Percentiles rank a stretch among this genome's conserved stretches.
These are phyloP conservation scores for Fraxinus cuspidata DNA, from an alignment of 257 asterid genomes.

Conservation along the genomic window DNA sequence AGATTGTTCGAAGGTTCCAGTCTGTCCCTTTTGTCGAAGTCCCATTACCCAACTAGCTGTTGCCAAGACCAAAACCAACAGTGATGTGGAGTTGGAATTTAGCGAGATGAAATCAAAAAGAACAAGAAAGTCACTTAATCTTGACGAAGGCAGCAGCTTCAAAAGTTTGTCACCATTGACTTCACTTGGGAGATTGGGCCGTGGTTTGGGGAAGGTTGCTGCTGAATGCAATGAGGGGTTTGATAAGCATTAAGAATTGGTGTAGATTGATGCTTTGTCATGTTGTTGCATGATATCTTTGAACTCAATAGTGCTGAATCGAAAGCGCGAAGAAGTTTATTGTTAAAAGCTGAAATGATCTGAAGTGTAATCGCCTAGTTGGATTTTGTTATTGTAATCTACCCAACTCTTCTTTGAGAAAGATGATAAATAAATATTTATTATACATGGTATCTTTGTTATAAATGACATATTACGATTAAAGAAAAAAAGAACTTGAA, in stretches of 20 bases:
- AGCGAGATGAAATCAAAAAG: conserved; percentile 49
- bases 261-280: neutral
- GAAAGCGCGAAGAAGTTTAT: conserved; percentile 22
- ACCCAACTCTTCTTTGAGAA: neutral
- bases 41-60: conserved; percentile 51
- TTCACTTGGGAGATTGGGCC: conserved; percentile 61
- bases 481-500: too few species aligned
- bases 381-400: neutral
- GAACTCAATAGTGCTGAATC: conserved; percentile 7
- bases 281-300: neutral
- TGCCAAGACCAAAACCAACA: conserved; percentile 45
- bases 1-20: conserved; percentile 42
- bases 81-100: conserved; percentile 36
- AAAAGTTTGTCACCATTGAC: conserved; percentile 58
- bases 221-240: conserved; percentile 48
- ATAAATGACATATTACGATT: too few species aligned
- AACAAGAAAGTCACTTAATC: conserved; percentile 46
- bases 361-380: neutral
- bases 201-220: conserved; percentile 54
- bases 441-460: neutral
- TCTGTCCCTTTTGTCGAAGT: conserved; percentile 86
- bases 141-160: conserved; percentile 59
- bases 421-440: neutral
- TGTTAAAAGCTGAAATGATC: neutral
- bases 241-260: conserved; percentile 35